These are phyloP conservation scores for Tulasnella sp. DNA, from an alignment of 768 basidiomycete genomes.

Conservation along the genomic window DNA sequence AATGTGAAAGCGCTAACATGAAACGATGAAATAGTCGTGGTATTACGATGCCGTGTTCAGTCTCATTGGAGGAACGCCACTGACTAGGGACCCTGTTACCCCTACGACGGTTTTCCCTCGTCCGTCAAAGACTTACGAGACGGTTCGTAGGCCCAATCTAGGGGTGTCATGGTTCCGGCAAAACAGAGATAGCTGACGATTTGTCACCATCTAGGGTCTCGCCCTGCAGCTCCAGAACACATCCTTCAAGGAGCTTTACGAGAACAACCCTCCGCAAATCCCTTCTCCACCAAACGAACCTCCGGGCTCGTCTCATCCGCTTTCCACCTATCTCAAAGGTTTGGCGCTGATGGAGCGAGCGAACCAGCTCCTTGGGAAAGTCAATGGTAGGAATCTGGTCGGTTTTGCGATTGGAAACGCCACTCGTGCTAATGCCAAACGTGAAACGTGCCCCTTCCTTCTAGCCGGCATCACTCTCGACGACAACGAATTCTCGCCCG, in stretches of 20 bases:
- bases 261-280: slow-evolving; percentile 22
- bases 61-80: slow-evolving; percentile 18
- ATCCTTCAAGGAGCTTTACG: slow-evolving; percentile 20
- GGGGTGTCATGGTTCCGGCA: neutral
- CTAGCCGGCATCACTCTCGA: slow-evolving; percentile 1
- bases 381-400: neutral
- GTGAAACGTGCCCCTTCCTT: neutral
- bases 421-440: neutral
- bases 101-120: slow-evolving; percentile 23
- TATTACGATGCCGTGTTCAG: slow-evolving; percentile 21
- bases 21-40: neutral
- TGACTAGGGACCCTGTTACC: neutral
- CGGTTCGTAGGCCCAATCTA: neutral
- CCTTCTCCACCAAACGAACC: neutral
- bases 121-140: neutral
- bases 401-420: neutral
- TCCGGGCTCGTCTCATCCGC: neutral
- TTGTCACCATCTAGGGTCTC: neutral
- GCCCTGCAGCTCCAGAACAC: slow-evolving; percentile 4
- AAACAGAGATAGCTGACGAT: neutral
- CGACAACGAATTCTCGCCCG: neutral
- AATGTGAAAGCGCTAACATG: neutral
- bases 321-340: slow-evolving; percentile 21
- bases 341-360: slow-evolving; percentile 18
- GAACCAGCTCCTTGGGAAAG: slow-evolving; percentile 15